Base-by-base conservation (phyloP, 129 eudicot genomes). In the Saposhnikovia divaricata region DNA sequence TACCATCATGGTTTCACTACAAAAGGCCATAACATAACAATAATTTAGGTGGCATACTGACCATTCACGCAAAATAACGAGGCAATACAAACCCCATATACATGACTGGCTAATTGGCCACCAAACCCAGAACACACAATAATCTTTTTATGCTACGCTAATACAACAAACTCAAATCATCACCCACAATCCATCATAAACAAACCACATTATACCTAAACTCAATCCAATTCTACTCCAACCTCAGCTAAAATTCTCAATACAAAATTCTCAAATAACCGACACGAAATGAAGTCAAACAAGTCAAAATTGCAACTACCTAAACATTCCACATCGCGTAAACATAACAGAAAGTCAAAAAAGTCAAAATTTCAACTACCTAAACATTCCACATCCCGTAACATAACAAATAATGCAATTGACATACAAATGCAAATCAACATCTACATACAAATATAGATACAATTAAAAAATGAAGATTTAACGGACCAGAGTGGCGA, bases 401-500 rank as follows among this genome's bases (percentile, higher is more conserved):
- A 51, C 59, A 16, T 3, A 21, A 14, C 48, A 6, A 28, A 82
- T 9, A 3, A 57, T 57, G 66, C 4, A 57, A 57, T 9, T 57
- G 12, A 23, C 27, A 57, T 23, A 57, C 16, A 68, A 31, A 68
- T 13, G 21, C 23, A 31, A 68, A 12, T 68, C 10, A 31, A 68
- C 23, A 68, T 11, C 5, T 68, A 66, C 8, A 66, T 13, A 66
- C 21, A 59, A 1, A 68, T 68, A 63, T 8, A 63, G 16, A 63
- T 9, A 9, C 16, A 11, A 11, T 2, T 63, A 63, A 63, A 11
- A 31, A 2, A 3, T n/a, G 18, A 28, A 18, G 39, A 23, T 2
- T 8, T 0, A 63, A 21, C 92, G 38, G 38, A 95, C 98, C 96
- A 95, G 79, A 55, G 98, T 88, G 72, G 94, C 92, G 46, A 95